Percentiles rank a stretch among this genome's conserved stretches.
Conservation (phyloP, 495 filamentous ascomycete genomes). For the Terfezia boudieri region DNA sequence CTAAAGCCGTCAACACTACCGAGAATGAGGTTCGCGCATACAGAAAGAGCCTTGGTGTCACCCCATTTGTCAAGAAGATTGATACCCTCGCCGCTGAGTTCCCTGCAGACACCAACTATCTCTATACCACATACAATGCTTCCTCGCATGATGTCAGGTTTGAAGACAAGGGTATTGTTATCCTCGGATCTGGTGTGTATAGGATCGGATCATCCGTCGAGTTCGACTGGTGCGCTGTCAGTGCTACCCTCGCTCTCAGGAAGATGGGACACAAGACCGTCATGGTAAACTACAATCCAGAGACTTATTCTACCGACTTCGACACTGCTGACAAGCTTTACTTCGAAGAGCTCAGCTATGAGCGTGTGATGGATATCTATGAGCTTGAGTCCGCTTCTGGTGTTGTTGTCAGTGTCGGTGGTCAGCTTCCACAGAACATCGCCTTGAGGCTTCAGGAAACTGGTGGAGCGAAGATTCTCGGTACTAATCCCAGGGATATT, state of each 20-base stretch:
- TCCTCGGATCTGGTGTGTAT: slow-evolving; percentile 88
- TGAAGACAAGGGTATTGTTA: slow-evolving; percentile 73
- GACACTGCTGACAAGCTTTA: slow-evolving; percentile 89
- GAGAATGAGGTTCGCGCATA: slow-evolving; percentile 80
- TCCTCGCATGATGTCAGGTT: slow-evolving; percentile 89
- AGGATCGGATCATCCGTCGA: slow-evolving; percentile 93
- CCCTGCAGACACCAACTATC: slow-evolving; percentile 90
- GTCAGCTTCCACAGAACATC: slow-evolving; percentile 93
- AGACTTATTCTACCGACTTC: slow-evolving; percentile 76
- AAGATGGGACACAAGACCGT: slow-evolving; percentile 91
- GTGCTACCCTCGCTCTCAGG: slow-evolving; percentile 64
- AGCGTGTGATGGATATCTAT: slow-evolving; percentile 97
- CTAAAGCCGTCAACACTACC: slow-evolving; percentile 54
- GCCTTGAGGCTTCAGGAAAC: slow-evolving; percentile 83
- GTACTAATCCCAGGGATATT: slow-evolving; percentile 80
- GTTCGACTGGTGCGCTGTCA: slow-evolving; percentile 98
- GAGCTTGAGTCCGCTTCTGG: slow-evolving; percentile 72
- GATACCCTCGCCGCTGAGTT: slow-evolving; percentile 95
- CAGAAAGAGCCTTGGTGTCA: slow-evolving; percentile 65
- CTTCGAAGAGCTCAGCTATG: slow-evolving; percentile 92
- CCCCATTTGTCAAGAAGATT: slow-evolving; percentile 88
- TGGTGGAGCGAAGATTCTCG: slow-evolving; percentile 61
- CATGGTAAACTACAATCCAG: slow-evolving; percentile 95
- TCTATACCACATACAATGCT: slow-evolving; percentile 97
- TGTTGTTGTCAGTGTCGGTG: slow-evolving; percentile 86